These are phyloP conservation scores for Blastomyces parvus DNA, from an alignment of 2,329 filamentous ascomycete genomes.

Conservation along the genomic window DNA sequence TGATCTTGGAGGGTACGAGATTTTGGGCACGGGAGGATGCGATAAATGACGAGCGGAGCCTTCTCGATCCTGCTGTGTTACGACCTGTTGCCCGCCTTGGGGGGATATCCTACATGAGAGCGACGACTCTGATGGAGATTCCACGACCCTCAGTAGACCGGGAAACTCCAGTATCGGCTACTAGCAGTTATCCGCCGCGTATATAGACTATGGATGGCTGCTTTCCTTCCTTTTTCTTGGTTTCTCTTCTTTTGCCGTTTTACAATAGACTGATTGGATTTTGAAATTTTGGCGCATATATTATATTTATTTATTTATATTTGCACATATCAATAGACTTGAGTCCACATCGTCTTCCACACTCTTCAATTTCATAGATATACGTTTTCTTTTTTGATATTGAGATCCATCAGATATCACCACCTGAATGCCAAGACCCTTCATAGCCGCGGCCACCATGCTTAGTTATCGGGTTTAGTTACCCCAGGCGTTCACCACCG, in stretches of 20 bases:
- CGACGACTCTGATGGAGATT: conserved; percentile 62
- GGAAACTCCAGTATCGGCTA: background rate
- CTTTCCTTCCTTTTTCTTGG: background rate
- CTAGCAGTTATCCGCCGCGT: background rate
- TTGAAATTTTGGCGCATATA: background rate
- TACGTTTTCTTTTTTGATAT: background rate
- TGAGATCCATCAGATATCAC: too few species aligned
- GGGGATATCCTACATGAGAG: conserved; percentile 73
- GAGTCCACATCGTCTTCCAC: background rate
- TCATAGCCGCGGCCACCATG: too few species aligned
- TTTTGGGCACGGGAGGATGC: conserved; percentile 91
- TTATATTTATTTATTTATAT: background rate
- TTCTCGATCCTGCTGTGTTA: conserved; percentile 67
- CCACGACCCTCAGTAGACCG: conserved; percentile 34
- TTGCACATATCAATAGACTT: conserved; percentile 1
- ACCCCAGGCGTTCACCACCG: background rate
- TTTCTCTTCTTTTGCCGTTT: background rate
- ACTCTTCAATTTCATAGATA: background rate
- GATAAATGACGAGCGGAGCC: conserved; percentile 62
- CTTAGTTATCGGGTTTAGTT: background rate
- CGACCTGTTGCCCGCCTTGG: conserved; percentile 69
- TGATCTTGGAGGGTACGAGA: conserved; percentile 68
- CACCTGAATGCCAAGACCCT: too few species aligned
- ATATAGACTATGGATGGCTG: background rate
- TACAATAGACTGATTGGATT: background rate